A percentile compares a stretch with the other conserved stretches of the same genome.
Evolutionary conservation across 805 yeast species (phyloP).

Genomic region (Scheffersomyces lignosus): DNA sequence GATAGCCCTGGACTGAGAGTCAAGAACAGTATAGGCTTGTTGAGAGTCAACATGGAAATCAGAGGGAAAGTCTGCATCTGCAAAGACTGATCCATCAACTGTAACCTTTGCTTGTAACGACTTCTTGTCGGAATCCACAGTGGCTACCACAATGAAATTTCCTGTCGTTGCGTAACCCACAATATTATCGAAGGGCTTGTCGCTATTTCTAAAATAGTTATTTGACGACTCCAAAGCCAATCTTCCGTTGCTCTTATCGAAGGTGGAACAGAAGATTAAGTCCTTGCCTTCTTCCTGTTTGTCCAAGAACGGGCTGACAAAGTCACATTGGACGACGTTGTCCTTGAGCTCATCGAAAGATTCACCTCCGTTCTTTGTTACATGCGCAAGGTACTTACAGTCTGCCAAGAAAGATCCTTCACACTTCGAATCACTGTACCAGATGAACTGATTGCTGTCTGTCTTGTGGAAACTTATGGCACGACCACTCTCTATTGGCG

Average conservation of each 20-base stretch:
- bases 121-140: slow-evolving; percentile 45
- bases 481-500: slow-evolving; percentile 32
- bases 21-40: slow-evolving; percentile 70
- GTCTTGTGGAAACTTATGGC: slow-evolving; percentile 64
- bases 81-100: slow-evolving; percentile 72
- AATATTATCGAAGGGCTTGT: slow-evolving; percentile 51
- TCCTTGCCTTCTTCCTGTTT: slow-evolving; percentile 39
- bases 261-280: slow-evolving; percentile 64
- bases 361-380: slow-evolving; percentile 68
- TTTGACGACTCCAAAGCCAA: slow-evolving; percentile 45
- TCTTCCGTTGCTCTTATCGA: slow-evolving; percentile 27
- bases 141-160: slow-evolving; percentile 73
- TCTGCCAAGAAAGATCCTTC: slow-evolving; percentile 36
- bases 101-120: slow-evolving; percentile 68
- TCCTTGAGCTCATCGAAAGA: slow-evolving; percentile 56
- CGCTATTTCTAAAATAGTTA: slow-evolving; percentile 50
- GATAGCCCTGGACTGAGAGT: slow-evolving; percentile 67
- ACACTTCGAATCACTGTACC: slow-evolving; percentile 59
- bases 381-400: slow-evolving; percentile 61
- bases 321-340: slow-evolving; percentile 63
- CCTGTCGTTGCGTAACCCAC: slow-evolving; percentile 76
- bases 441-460: slow-evolving; percentile 59
- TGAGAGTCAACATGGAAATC: slow-evolving; percentile 58
- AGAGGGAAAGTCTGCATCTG: slow-evolving; percentile 76
- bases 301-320: slow-evolving; percentile 56